Evolutionary conservation across 1,284 basidiomycete species (phyloP).

Genomic region (Microbotryomycetes sp.): DNA sequence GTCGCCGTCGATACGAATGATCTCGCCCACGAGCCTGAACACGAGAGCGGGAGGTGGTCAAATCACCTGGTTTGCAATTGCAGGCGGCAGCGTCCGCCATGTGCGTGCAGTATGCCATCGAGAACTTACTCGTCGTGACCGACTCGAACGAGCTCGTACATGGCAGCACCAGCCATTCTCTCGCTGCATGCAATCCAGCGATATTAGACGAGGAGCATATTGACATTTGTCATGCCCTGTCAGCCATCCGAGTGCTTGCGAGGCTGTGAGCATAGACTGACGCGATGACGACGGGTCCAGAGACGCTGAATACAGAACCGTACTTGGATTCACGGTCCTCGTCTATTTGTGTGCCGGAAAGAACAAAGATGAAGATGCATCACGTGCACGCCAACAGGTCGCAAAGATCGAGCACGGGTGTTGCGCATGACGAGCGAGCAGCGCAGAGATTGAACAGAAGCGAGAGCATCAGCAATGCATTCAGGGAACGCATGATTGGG

Average conservation of each 20-base stretch:
- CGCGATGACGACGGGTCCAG: slow-evolving; percentile 91
- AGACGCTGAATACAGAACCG: slow-evolving; percentile 87
- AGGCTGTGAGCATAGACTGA: slow-evolving; percentile 6
- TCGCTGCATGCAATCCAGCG: slow-evolving; percentile 44
- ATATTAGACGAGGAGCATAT: neutral
- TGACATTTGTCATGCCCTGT: no score
- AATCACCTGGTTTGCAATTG: neutral
- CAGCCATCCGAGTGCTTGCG: neutral
- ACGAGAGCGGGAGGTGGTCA: neutral
- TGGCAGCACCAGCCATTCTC: slow-evolving; percentile 90
- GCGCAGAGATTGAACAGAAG: neutral
- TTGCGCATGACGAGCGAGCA: neutral
- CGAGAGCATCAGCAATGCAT: neutral
- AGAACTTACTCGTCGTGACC: slow-evolving; percentile 70
- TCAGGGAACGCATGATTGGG: no score
- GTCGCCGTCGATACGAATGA: slow-evolving; percentile 92
- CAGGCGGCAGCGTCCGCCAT: neutral
- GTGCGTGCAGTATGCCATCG: neutral
- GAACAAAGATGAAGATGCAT: neutral
- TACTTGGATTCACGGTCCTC: slow-evolving; percentile 83
- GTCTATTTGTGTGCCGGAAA: slow-evolving; percentile 45
- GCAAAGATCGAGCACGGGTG: no score
- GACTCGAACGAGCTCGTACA: slow-evolving; percentile 88
- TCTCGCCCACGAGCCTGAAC: slow-evolving; percentile 55
- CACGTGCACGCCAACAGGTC: no score